Evolutionary conservation across 1,284 basidiomycete genomes (phyloP).

Genomic region (Caloboletus firmus): DNA sequence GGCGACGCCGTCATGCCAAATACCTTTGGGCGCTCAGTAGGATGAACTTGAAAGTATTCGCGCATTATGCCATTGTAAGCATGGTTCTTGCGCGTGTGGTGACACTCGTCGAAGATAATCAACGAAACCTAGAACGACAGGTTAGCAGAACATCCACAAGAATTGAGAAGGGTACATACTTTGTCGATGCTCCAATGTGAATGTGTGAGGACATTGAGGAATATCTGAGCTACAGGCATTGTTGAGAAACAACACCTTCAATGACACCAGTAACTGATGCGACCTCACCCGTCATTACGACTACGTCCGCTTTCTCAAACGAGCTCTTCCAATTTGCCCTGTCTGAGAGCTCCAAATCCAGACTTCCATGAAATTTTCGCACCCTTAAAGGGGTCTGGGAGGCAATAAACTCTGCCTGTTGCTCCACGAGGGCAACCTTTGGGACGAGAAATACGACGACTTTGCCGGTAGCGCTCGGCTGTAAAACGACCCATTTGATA

Average conservation of each 20-base stretch:
- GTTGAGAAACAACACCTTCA: neutral
- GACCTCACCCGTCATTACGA: constrained; percentile 75
- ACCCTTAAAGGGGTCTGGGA: constrained; percentile 65
- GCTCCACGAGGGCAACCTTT: constrained; percentile 77
- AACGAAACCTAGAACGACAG: constrained; percentile 56
- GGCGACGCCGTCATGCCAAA: constrained; percentile 89
- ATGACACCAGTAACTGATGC: neutral
- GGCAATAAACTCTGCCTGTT: constrained; percentile 72
- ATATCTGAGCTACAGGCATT: constrained; percentile 66
- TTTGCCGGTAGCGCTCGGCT: constrained; percentile 48
- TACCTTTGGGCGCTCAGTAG: constrained; percentile 63
- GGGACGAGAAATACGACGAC: constrained; percentile 76
- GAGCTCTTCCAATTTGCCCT: constrained; percentile 62
- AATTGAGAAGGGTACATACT: constrained; percentile 33
- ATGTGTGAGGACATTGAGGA: constrained; percentile 75
- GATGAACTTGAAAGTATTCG: constrained; percentile 62
- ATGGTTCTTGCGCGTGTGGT: constrained; percentile 76
- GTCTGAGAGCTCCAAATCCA: constrained; percentile 70
- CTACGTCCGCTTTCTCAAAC: constrained; percentile 64
- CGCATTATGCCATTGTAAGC: constrained; percentile 80
- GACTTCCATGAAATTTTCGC: constrained; percentile 63
- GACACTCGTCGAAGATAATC: constrained; percentile 82
- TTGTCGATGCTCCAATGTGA: constrained; percentile 72
- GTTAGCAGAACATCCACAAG: neutral
- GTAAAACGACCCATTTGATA: constrained; percentile 69